Conservation (phyloP, 2,329 filamentous ascomycete species). For the Fusarium sp. region DNA sequence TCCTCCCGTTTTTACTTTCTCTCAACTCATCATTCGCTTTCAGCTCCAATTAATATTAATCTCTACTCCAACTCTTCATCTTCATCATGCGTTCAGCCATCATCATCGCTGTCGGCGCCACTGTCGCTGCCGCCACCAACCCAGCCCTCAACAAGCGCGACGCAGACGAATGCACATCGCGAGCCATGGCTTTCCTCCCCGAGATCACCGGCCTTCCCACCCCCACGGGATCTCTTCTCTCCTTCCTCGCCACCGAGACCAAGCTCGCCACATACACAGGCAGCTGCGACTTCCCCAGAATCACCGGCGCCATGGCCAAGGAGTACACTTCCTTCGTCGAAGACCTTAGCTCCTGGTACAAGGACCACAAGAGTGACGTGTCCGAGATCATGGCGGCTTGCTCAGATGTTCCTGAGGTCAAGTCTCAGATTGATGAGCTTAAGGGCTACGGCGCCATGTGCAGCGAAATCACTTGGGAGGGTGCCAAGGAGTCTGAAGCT, state of each 20-base stretch:
- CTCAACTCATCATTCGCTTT: neutral
- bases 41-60: neutral
- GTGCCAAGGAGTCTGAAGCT: slow-evolving; percentile 17
- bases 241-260: slow-evolving; percentile 40
- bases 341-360: slow-evolving; percentile 41
- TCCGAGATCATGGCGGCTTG: slow-evolving; percentile 42
- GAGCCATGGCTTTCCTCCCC: slow-evolving; percentile 35
- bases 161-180: slow-evolving; percentile 32
- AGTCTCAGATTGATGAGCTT: slow-evolving; percentile 3
- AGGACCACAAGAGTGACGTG: slow-evolving; percentile 27
- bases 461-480: slow-evolving; percentile 19
- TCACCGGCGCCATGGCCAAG: slow-evolving; percentile 44
- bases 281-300: slow-evolving; percentile 40
- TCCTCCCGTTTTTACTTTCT: neutral
- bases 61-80: neutral
- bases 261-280: slow-evolving; percentile 33
- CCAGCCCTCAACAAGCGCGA: slow-evolving; percentile 35
- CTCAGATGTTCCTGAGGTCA: slow-evolving; percentile 45
- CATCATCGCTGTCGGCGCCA: slow-evolving; percentile 23
- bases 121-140: slow-evolving; percentile 16
- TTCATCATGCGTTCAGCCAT: slow-evolving; percentile 24
- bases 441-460: slow-evolving; percentile 13
- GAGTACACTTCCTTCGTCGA: slow-evolving; percentile 44
- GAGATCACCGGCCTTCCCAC: slow-evolving; percentile 40
- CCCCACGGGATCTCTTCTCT: slow-evolving; percentile 22